phyloP scores from a whole-genome alignment of 2,329 filamentous ascomycete species.

The Trichoderma citrinoviride region DNA sequence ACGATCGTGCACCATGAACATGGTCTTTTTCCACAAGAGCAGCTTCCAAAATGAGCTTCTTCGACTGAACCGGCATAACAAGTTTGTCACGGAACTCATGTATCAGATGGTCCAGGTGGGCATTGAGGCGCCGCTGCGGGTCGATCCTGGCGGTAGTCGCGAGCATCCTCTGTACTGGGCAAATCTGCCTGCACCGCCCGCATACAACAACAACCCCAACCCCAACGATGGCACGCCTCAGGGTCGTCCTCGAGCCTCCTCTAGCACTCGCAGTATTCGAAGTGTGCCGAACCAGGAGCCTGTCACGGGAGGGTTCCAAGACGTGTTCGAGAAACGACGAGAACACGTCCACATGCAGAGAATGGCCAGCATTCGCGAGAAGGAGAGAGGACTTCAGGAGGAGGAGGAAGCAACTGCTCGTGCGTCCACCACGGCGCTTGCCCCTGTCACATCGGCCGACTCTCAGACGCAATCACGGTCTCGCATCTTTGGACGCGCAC shows the following conservation, averaged over 20 bases:
- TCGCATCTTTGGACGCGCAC: slow-evolving; percentile 32
- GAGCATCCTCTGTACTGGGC: slow-evolving; percentile 63
- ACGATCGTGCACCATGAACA: slow-evolving; percentile 81
- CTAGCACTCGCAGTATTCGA: slow-evolving; percentile 21
- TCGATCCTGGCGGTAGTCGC: slow-evolving; percentile 64
- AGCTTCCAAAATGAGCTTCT: slow-evolving; percentile 95
- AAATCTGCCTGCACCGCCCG: slow-evolving; percentile 37
- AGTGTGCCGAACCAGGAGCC: slow-evolving; percentile 33
- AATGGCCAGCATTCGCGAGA: slow-evolving; percentile 40
- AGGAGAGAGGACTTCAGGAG: slow-evolving; percentile 32
- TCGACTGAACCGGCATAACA: slow-evolving; percentile 86
- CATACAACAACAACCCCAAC: slow-evolving; percentile 34
- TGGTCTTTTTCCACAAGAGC: slow-evolving; percentile 96
- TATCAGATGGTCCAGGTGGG: slow-evolving; percentile 77
- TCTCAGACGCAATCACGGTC: slow-evolving; percentile 30
- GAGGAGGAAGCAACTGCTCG: slow-evolving; percentile 31
- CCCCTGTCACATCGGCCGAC: slow-evolving; percentile 26
- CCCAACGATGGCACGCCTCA: slow-evolving; percentile 23
- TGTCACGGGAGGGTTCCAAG: slow-evolving; percentile 42
- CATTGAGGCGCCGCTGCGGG: slow-evolving; percentile 70
- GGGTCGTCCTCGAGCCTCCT: slow-evolving; percentile 20
- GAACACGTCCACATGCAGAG: slow-evolving; percentile 37
- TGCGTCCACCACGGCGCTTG: slow-evolving; percentile 30
- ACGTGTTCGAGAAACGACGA: slow-evolving; percentile 46
- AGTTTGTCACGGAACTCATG: slow-evolving; percentile 91